These are phyloP conservation scores for Aphanocladium album DNA, from an alignment of 2,329 filamentous ascomycete species.

Conservation along the genomic window DNA sequence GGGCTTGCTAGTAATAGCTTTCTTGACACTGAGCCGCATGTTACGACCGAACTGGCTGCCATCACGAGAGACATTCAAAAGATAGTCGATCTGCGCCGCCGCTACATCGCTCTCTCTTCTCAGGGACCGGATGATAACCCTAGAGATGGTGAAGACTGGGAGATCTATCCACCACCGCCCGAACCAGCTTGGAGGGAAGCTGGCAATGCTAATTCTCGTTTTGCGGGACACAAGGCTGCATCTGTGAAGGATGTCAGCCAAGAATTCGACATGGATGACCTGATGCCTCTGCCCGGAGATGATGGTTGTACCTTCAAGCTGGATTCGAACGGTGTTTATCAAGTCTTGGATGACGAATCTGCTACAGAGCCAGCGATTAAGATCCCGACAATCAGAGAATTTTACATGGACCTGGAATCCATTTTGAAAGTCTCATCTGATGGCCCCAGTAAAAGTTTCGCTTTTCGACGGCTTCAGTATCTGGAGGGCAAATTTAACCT, in stretches of 20 bases:
- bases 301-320: constrained; percentile 72
- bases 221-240: constrained; percentile 59
- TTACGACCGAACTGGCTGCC: constrained; percentile 75
- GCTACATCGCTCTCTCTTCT: constrained; percentile 80
- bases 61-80: constrained; percentile 91
- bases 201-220: constrained; percentile 36
- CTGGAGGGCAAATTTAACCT: constrained; percentile 96
- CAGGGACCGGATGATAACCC: constrained; percentile 83
- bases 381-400: constrained; percentile 91
- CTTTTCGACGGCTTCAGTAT: constrained; percentile 89
- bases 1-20: constrained; percentile 62
- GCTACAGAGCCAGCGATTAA: constrained; percentile 65
- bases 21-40: constrained; percentile 67
- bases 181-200: constrained; percentile 71
- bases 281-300: constrained; percentile 65
- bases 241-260: constrained; percentile 86
- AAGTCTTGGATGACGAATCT: constrained; percentile 72
- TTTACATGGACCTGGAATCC: constrained; percentile 88
- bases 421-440: constrained; percentile 89
- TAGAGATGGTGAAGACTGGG: constrained; percentile 76
- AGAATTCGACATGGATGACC: constrained; percentile 79
- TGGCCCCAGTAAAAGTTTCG: constrained; percentile 94
- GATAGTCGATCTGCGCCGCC: constrained; percentile 80
- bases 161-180: constrained; percentile 85
- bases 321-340: constrained; percentile 82